Conservation (phyloP, 2,329 filamentous ascomycete genomes). For the Fusarium verticillioides region DNA sequence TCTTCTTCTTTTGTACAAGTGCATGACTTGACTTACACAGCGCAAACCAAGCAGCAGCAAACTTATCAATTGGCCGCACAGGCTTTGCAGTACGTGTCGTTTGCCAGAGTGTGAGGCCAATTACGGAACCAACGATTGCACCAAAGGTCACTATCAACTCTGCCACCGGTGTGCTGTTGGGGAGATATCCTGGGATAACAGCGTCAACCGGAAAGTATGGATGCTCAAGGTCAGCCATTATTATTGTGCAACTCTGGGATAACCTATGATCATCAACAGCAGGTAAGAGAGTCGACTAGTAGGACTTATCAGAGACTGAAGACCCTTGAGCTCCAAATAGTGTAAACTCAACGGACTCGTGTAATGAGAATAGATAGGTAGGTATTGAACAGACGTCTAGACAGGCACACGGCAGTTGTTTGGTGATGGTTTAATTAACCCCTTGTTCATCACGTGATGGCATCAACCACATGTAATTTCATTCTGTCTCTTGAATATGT, state of each 20-base stretch:
- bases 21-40: constrained; percentile 54
- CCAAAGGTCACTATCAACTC: constrained; percentile 53
- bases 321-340: neutral
- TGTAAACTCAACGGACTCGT: neutral
- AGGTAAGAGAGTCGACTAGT: neutral
- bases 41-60: constrained; percentile 64
- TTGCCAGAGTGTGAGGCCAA: constrained; percentile 48
- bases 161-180: constrained; percentile 56
- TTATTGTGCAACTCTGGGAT: neutral
- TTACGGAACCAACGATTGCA: constrained; percentile 50
- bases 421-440: neutral
- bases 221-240: constrained; percentile 46
- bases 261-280: neutral
- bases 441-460: constrained; percentile 20
- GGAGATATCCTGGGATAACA: constrained; percentile 56
- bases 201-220: constrained; percentile 63
- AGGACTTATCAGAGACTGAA: neutral
- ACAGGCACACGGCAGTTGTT: neutral
- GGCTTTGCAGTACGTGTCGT: constrained; percentile 32
- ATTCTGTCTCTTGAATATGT: neutral
- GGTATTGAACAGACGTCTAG: neutral
- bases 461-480: neutral
- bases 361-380: neutral
- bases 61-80: constrained; percentile 51
- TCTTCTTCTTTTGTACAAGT: neutral